Evolutionary conservation across 2,329 filamentous ascomycete genomes (phyloP).

Genomic region (Neonectria hederae): DNA sequence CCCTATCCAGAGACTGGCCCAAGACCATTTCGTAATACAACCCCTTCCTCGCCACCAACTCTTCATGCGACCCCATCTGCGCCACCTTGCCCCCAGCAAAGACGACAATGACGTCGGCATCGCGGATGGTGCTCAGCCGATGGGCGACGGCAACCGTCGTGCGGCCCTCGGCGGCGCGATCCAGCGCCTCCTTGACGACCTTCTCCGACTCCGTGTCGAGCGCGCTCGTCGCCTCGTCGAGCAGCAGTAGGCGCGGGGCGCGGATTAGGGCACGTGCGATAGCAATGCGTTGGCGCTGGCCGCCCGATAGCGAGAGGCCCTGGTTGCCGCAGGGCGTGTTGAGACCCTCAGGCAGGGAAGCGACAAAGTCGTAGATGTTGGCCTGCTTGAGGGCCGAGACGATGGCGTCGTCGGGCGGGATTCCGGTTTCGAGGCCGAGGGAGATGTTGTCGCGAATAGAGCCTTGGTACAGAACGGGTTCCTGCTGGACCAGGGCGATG

Average conservation of each 20-base stretch:
- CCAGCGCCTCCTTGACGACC: constrained; percentile 70
- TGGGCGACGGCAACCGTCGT: constrained; percentile 74
- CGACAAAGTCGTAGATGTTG: constrained; percentile 66
- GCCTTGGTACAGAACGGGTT: constrained; percentile 56
- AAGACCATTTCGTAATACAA: constrained; percentile 65
- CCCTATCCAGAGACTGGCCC: constrained; percentile 53
- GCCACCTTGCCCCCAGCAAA: constrained; percentile 59
- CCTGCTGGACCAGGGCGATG: constrained; percentile 54
- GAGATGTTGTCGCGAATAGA: constrained; percentile 66
- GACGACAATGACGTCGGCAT: constrained; percentile 71
- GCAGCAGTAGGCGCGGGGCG: constrained; percentile 70
- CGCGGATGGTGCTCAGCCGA: constrained; percentile 62
- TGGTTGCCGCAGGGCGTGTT: constrained; percentile 71
- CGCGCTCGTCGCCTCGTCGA: constrained; percentile 76
- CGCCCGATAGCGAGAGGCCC: constrained; percentile 75
- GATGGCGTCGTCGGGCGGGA: constrained; percentile 51
- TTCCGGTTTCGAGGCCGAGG: constrained; percentile 52
- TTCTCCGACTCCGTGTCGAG: constrained; percentile 74
- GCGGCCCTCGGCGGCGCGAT: constrained; percentile 52
- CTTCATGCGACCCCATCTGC: constrained; percentile 69
- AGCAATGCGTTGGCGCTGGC: constrained; percentile 76
- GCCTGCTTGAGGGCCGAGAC: constrained; percentile 62
- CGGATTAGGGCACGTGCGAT: constrained; percentile 78
- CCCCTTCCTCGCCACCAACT: constrained; percentile 60
- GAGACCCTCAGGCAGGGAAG: constrained; percentile 67